Percentiles rank a stretch among this genome's conserved stretches.
phyloP scores from a whole-genome alignment of 257 asterid species.

The Solanum pennellii region DNA sequence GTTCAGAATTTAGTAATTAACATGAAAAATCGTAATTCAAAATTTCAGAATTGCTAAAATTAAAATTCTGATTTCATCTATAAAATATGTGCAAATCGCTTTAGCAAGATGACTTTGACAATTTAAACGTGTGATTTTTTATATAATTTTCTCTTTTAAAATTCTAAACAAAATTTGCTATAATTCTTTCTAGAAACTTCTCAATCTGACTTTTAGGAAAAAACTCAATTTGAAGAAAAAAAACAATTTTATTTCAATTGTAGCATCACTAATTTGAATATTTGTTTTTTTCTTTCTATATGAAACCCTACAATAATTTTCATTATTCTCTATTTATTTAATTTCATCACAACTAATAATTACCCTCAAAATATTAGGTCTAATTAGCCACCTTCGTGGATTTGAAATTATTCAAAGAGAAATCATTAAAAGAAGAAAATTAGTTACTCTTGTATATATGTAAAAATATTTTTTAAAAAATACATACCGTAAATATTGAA shows the following conservation, averaged over 20 bases:
- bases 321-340: neutral
- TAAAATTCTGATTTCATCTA: neutral
- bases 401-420: neutral
- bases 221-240: neutral
- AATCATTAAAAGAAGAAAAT: neutral
- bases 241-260: neutral
- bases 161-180: neutral
- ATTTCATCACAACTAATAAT: neutral
- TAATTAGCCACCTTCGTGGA: neutral
- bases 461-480: neutral
- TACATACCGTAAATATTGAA: neutral
- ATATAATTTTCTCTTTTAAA: neutral
- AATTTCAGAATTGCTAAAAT: neutral
- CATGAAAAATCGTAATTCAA: rapidly evolving
- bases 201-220: neutral
- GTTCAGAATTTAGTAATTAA: neutral
- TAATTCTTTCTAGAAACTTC: neutral
- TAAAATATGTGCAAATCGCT: neutral
- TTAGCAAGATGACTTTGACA: neutral
- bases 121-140: neutral
- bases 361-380: neutral
- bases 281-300: neutral
- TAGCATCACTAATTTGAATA: neutral
- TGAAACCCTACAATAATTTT: neutral
- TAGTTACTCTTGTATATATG: neutral